These are phyloP conservation scores for Cardamine resedifolia DNA, from an alignment of 345 rosid species.

Conservation along the genomic window DNA sequence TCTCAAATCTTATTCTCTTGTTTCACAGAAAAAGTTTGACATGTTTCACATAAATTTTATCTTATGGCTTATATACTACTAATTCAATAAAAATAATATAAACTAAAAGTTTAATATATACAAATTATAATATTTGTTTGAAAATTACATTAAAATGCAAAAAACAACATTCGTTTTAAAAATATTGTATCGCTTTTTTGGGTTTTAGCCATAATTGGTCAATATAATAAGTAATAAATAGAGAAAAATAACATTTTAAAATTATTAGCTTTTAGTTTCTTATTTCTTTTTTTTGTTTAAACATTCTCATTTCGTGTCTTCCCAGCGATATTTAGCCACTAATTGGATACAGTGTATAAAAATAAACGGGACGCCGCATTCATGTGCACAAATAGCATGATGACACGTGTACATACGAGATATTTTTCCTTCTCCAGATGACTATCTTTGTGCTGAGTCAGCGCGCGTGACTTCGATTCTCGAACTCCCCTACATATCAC, in stretches of 20 bases:
- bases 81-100: too few relatives aligned
- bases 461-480: conserved; percentile 32
- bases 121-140: too few relatives aligned
- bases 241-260: background rate
- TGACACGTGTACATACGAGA: conserved; percentile 35
- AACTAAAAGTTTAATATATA: too few relatives aligned
- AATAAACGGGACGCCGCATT: conserved; percentile 45
- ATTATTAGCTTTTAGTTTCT: background rate
- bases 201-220: background rate
- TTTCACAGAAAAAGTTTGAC: background rate
- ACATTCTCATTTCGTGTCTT: background rate
- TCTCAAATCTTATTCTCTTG: background rate
- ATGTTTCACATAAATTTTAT: background rate
- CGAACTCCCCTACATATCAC: conserved; percentile 46
- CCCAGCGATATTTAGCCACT: background rate
- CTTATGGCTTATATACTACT: too few relatives aligned
- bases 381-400: background rate
- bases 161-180: background rate
- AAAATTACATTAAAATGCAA: too few relatives aligned
- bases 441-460: conserved; percentile 41
- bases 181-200: too few relatives aligned
- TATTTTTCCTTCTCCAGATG: background rate
- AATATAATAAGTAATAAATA: too few relatives aligned
- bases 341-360: background rate
- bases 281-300: background rate